Percentiles rank a stretch among this genome's conserved stretches.
These are phyloP conservation scores for Allomyces macrogynus DNA, from an alignment of 192 early-diverging fungal species.

Conservation along the genomic window DNA sequence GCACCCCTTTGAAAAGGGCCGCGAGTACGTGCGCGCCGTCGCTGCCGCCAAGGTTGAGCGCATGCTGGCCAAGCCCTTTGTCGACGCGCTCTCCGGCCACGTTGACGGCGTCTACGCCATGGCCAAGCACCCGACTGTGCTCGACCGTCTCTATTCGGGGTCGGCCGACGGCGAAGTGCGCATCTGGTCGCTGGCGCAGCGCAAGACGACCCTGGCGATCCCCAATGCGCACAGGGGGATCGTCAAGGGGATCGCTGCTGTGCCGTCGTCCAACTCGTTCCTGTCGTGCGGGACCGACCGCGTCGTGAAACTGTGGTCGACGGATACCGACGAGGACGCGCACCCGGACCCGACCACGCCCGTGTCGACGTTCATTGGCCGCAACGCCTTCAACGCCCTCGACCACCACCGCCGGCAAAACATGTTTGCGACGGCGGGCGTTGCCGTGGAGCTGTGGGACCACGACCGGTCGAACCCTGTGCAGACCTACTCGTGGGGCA, in stretches of 20 bases:
- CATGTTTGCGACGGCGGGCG: conserved; percentile 75
- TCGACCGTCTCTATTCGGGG: conserved; percentile 68
- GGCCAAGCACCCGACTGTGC: conserved; percentile 75
- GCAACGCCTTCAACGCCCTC: conserved; percentile 59
- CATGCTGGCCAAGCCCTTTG: conserved; percentile 93
- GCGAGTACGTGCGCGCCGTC: conserved; percentile 88
- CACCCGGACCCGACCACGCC: conserved; percentile 18
- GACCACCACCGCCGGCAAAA: conserved; percentile 73
- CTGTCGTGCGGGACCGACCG: conserved; percentile 87
- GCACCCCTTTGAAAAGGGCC: conserved; percentile 85
- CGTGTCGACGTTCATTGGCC: conserved; percentile 55
- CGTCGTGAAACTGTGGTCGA: conserved; percentile 83
- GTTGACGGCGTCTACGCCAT: conserved; percentile 88
- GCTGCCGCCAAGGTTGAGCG: conserved; percentile 84
- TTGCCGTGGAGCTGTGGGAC: conserved; percentile 84
- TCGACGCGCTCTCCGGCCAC: conserved; percentile 74
- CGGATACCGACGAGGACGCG: conserved; percentile 8
- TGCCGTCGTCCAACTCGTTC: conserved; percentile 46
- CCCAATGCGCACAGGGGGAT: conserved; percentile 58
- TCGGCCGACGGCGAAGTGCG: conserved; percentile 91
- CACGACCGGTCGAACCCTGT: conserved; percentile 67
- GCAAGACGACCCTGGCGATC: conserved; percentile 54
- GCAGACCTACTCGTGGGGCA: conserved; percentile 70
- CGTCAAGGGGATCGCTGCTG: conserved; percentile 62
- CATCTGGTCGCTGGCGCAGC: conserved; percentile 66